Base-by-base conservation (phyloP, 1,139 yeast genomes). In the Kodamaea ohmeri region DNA sequence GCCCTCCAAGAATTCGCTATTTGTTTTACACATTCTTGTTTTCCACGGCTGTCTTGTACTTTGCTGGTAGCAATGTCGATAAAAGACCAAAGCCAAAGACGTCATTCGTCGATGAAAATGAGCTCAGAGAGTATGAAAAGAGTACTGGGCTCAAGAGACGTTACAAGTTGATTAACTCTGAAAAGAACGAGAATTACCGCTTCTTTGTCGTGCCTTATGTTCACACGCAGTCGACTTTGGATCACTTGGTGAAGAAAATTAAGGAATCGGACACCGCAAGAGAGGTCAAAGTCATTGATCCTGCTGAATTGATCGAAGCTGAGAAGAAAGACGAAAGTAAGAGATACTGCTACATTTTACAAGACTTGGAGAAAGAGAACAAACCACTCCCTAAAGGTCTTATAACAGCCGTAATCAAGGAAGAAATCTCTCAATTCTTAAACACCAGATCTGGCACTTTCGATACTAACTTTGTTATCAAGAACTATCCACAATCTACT, bases 401-500 rank as follows among this genome's bases (percentile, higher is more conserved):
- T 41, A 51, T 79, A 33, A 78, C 84, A 1, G 80, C 80, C 20
- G 58, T 81, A 42, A 51, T 81, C 25, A 75, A 73, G 37, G 66
- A 71, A 42, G 74, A 75, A 43, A 52, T 80, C 25, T 49, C 58
- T 15, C 58, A 61, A 13, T 59, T 65, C 38, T 52, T 67, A 43
- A 60, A 67, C 43, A 68, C 75, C 6, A 58, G 71, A 15, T 62
- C 65, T 15, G 73, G 76, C 2, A 65, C 65, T 15, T 61, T 63
- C 38, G 71, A 67, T 35, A 69, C 76, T 13, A 65, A 71, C 31
- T 68, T 76, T 35, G 50, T 80, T 3, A 51, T 77, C 37, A 56
- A 68, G 25, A 74, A 79, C 50, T 80, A 76, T 49, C 87, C 88
- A 4, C 74, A 67, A 45, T 61, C 67, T 16, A 71, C 83, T 26